phyloP scores from a whole-genome alignment of 192 early-diverging fungal genomes.

The Backusella tarrabulga region DNA sequence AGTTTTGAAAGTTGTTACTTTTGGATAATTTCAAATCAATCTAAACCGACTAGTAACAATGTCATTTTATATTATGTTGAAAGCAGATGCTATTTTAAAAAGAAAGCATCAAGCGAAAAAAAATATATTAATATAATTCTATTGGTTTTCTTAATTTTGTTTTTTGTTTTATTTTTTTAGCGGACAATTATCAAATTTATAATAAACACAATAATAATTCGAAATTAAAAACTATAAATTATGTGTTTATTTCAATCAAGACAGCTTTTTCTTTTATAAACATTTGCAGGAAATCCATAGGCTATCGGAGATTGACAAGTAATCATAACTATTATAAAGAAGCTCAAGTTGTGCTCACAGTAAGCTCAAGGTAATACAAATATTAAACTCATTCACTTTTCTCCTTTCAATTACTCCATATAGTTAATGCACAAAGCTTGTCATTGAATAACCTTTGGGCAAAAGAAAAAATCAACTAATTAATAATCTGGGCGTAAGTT shows the following conservation, averaged over 20 bases:
- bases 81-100: neutral
- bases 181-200: too few relatives aligned
- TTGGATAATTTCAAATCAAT: neutral
- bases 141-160: neutral
- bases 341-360: neutral
- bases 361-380: slow-evolving; percentile 4
- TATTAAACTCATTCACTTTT: neutral
- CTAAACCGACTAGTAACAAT: neutral
- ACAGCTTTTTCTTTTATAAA: neutral
- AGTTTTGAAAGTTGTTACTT: slow-evolving; percentile 2
- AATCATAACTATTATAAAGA: neutral
- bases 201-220: too few relatives aligned
- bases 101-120: neutral
- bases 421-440: neutral
- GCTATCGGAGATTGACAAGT: neutral
- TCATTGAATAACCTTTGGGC: neutral
- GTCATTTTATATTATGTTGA: neutral
- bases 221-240: neutral
- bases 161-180: neutral
- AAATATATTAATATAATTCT: too few relatives aligned
- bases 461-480: neutral
- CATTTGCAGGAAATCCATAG: neutral
- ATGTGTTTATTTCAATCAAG: neutral
- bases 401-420: slow-evolving; percentile 1
- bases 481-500: slow-evolving; percentile 3